Evolutionary conservation across 768 basidiomycete genomes (phyloP), one percentile per base, ranked within the genome.

Genomic region (Goffeauzyma gilvescens): DNA sequence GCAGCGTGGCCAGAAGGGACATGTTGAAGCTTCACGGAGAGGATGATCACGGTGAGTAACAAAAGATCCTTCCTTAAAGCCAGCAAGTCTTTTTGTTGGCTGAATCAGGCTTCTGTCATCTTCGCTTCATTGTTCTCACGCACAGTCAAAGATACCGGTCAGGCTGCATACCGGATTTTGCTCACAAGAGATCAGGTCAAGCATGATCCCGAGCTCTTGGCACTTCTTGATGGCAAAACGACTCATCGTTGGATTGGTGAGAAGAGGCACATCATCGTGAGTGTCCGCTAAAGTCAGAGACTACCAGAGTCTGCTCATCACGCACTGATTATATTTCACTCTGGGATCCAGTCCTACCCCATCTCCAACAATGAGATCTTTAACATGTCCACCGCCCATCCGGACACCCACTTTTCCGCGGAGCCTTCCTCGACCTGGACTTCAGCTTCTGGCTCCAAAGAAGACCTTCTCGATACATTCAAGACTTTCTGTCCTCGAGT

Each of bases 161-260:
- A 66, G 40, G 61, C 67, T 0, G 63, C 67, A 13, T 68, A 68
- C 51, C 64, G 66, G 2, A 63, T 67, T 41, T 50, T 66, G 33
- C 50, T 67, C 14, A 54, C 45, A 4, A 51, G 66, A 25, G 53
- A 55, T 0, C 53, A 60, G 39, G 54, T 67, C 32, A 39, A 42
- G 6, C 52, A 54, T 15, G 65, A 67, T 41, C 60, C 64, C 2
- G 63, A 67, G 30, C 55, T 67, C 8, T 50, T 65, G 10, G 50
- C 50, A 23, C 54, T 67, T 38, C 44, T 68, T 18, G 59, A 63
- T 13, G 50, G 57, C 4, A 54, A 57, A 21, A 45, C 50, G 2
- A 53, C 59, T 13, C 57, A 59, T 32, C 57, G 67, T 6, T 68
- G 67, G 67, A 67, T 68, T 14, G 67, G 65, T 3, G 42, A 58